A percentile compares a stretch with the other conserved stretches of the same genome.
phyloP scores from a whole-genome alignment of 208 protist species.

The Jaenimonas drosophilae region DNA sequence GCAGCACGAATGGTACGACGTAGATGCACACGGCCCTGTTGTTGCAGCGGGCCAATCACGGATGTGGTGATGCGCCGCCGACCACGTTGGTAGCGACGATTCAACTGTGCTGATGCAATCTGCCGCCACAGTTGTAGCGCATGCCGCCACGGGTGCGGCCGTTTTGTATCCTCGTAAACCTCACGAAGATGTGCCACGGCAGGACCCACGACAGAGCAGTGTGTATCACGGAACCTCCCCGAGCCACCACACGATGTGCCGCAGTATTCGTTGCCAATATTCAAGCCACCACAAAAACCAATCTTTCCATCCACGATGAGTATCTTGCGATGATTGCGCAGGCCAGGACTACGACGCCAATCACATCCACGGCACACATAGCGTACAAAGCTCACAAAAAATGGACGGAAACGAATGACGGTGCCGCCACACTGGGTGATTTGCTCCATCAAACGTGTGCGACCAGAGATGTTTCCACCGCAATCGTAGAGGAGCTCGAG shows the following conservation, averaged over 20 bases:
- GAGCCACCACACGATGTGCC: constrained; percentile 45
- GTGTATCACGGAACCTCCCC: constrained; percentile 82
- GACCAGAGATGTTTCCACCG: constrained; percentile 85
- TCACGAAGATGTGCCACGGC: constrained; percentile 63
- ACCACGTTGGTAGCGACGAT: constrained; percentile 23
- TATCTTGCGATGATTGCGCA: constrained; percentile 90
- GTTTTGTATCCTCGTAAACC: constrained; percentile 82
- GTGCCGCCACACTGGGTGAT: constrained; percentile 58
- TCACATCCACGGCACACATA: constrained; percentile 68
- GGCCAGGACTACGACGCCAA: constrained; percentile 66
- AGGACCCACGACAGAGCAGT: constrained; percentile 68
- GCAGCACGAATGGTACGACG: constrained; percentile 27
- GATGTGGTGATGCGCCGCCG: constrained; percentile 13
- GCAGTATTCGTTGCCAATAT: constrained; percentile 91
- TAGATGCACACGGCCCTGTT: constrained; percentile 24
- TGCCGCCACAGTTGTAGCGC: constrained; percentile 63
- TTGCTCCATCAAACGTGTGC: constrained; percentile 45
- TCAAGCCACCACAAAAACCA: constrained; percentile 90
- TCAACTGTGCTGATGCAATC: constrained; percentile 58
- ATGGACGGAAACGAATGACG: constrained; percentile 79
- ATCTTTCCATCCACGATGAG: constrained; percentile 68
- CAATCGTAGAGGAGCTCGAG: constrained; percentile 87
- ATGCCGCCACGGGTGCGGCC: constrained; percentile 77
- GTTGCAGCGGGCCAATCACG: constrained; percentile 14
- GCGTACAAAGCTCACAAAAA: constrained; percentile 54